Base-by-base conservation (phyloP, 805 yeast genomes). In the Yamadazyma ubonensis region DNA sequence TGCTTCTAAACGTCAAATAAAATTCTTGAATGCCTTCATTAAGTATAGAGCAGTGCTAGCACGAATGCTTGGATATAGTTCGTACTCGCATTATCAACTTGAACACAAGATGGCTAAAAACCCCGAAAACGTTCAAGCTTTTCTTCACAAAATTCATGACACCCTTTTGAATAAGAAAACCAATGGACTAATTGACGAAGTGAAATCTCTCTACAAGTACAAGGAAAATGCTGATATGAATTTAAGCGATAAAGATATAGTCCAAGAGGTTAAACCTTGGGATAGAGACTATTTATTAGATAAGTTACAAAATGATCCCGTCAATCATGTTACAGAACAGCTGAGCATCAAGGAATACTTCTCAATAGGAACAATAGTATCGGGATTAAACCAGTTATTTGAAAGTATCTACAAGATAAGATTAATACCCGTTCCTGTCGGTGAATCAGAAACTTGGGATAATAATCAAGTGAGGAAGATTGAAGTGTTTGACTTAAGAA, bases 101-200 rank as follows among this genome's bases (percentile, higher is more conserved):
- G 79, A 78, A 44, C 95, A 88, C 45, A 93, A 93, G 58, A 86
- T 93, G 96, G 96, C 96, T 6, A 80, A 80, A 45, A 73, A 63
- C 7, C 95, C 96, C 0, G 78, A 77, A 27, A 80, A 86, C 52
- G 99, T 90, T 2, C 59, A 69, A 45, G 70, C 81, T 7, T 89
- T 93, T 49, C 63, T 93, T 38, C 61, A 68, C 2, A 79, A 81
- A 29, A 59, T 90, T 38, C 76, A 83, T 8, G 57, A 59, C 2
- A 46, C 74, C 72, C 39, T 71, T 55, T 42, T 78, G 72, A 44
- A 49, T 0, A 49, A 36, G 10, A 31, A 41, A n/a, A 34, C 31
- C 3, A 21, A 52, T 0, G 74, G 74, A 14, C 86, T 93, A 0
- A 58, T 70, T 4, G 52, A 62, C 4, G 97, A 91, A 59, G 53